These are phyloP conservation scores for Eucalyptus dawsonii DNA, from an alignment of 345 rosid species.

Conservation along the genomic window DNA sequence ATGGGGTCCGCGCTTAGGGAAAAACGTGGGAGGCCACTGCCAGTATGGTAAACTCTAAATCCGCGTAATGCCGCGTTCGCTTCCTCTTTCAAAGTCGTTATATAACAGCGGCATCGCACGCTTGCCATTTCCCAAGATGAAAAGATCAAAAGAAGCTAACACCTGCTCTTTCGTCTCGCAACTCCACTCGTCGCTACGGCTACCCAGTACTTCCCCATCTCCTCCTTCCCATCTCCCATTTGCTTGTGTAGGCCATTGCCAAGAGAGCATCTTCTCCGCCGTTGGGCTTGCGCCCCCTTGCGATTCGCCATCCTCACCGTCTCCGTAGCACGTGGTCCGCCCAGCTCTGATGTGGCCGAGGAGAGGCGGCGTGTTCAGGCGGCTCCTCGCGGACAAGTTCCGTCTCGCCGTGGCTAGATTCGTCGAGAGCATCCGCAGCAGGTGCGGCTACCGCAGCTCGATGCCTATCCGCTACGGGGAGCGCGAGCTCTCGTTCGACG, in stretches of 20 bases:
- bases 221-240: neutral
- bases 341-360: slow-evolving; percentile 54
- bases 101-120: too few species aligned
- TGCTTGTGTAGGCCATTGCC: neutral
- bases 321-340: slow-evolving; percentile 9
- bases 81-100: neutral
- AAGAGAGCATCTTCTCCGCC: neutral
- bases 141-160: too few species aligned
- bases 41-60: neutral
- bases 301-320: neutral
- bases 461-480: slow-evolving; percentile 22
- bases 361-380: slow-evolving; percentile 58
- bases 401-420: slow-evolving; percentile 35
- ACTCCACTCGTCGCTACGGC: neutral
- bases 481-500: slow-evolving; percentile 74
- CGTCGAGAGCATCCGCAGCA: slow-evolving; percentile 22
- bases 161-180: neutral
- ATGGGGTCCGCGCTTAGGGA: neutral
- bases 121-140: too few species aligned
- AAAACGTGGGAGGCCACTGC: neutral
- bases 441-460: neutral
- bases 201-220: neutral
- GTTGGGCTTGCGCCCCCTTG: neutral
- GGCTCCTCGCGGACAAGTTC: slow-evolving; percentile 35
- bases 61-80: neutral